Evolutionary conservation across 768 basidiomycete genomes (phyloP), one percentile per base, ranked within the genome.

Genomic region (Mycena epipterygia): DNA sequence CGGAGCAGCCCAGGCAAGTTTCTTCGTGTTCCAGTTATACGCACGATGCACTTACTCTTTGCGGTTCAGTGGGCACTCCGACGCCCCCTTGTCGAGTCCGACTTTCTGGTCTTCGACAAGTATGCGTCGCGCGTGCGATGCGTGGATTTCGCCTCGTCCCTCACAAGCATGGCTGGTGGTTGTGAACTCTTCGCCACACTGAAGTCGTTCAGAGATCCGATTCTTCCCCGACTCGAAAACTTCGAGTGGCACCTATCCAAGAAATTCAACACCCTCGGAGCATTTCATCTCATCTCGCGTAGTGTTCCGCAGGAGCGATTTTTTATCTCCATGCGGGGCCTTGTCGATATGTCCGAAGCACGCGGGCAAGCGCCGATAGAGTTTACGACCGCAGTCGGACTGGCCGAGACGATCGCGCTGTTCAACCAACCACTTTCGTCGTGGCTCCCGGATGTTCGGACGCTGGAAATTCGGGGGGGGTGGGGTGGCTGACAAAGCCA

Each of bases 91-190:
- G 51, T 52, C 1, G 49, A 64, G 14, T 27, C 27, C 23, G 62
- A 64, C n/a, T 64, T 62, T 21, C 25, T 25, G 19, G 23, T 53
- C 5, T 64, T 64, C 39, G 62, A 64, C 46, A 46, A 61, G 27
- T 61, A 61, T 21, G 60, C 60, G 5, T 30, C 60, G 11, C 60
- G 60, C 29, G 46, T 61, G 5, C 29, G 19, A 44, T 35, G 23
- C n/a, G n/a, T n/a, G n/a, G n/a, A n/a, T n/a, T n/a, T n/a, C n/a
- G n/a, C n/a, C n/a, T n/a, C n/a, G n/a, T n/a, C n/a, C n/a, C n/a
- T n/a, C n/a, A n/a, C n/a, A n/a, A n/a, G n/a, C n/a, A n/a, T n/a
- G n/a, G n/a, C n/a, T n/a, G n/a, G 9, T 4, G 56, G 56, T 17
- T 42, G 16, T 23, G 29, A 59, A 13, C 42, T 59, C 6, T 59